Percentiles rank a stretch among this genome's conserved stretches.
Evolutionary conservation across 805 yeast genomes (phyloP).

Genomic region (Kregervanrija fluxuum): DNA sequence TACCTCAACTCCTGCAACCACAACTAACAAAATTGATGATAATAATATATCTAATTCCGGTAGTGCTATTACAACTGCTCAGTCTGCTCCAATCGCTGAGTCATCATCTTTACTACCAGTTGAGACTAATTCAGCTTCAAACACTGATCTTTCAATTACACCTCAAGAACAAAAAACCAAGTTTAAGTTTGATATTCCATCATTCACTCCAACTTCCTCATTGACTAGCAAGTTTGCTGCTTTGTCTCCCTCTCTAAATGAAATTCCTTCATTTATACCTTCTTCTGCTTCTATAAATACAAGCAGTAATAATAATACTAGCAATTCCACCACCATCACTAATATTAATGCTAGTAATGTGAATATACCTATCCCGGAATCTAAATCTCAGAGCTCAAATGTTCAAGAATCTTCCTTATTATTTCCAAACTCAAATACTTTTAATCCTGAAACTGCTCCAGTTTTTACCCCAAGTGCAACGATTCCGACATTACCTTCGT

Average conservation of each 20-base stretch:
- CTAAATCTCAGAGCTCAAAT: background rate
- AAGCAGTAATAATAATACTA: background rate
- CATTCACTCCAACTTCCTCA: conserved; percentile 40
- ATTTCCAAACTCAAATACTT: conserved; percentile 6
- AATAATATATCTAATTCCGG: background rate
- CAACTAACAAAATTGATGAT: background rate
- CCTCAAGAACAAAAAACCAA: conserved; percentile 16
- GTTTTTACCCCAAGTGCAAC: conserved; percentile 24
- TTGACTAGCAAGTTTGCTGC: conserved; percentile 33
- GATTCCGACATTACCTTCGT: conserved; percentile 22
- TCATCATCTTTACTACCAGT: conserved; percentile 9
- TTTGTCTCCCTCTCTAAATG: conserved; percentile 43
- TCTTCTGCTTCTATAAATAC: conserved; percentile 14
- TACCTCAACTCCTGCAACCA: background rate
- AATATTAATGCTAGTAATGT: background rate
- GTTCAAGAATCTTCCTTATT: background rate
- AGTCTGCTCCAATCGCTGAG: conserved; percentile 9
- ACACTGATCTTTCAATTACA: conserved; percentile 1
- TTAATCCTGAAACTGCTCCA: conserved; percentile 27
- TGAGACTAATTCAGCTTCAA: background rate
- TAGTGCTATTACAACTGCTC: background rate
- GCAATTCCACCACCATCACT: conserved; percentile 2
- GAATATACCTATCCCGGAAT: background rate
- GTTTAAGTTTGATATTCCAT: conserved; percentile 48
- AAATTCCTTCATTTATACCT: conserved; percentile 44